Base-by-base conservation (phyloP, 441 rosid species). In the Adansonia rubrostipa region DNA sequence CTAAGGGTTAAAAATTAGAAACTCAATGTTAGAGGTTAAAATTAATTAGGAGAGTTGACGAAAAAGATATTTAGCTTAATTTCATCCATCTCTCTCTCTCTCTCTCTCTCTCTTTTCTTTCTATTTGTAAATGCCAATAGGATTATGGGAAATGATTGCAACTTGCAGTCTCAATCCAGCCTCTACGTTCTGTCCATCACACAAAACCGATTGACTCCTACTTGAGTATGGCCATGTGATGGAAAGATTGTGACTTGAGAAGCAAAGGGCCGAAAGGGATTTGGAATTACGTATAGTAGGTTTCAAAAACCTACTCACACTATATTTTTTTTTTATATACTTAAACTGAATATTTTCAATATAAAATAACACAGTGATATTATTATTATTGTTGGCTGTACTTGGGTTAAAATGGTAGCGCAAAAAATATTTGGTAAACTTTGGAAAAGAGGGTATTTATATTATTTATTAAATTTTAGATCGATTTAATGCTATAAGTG, bases 11-110 rank as follows among this genome's bases (percentile, higher is more conserved):
- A 9, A 15, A 33, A 13, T 33, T 36, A 51, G 56, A 51, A 51
- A 4, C 15, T 33, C 19, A 33, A 6, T 7, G 44, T n/a, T 42
- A n/a, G 45, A 63, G n/a, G 5, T 67, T 42, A 20, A 45, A 45
- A 6, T 50, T 33, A 36, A 24, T 24, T 1, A 13, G 3, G 3
- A 15, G 28, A 9, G 44, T 33, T 24, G 28, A 24, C 7, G 24
- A 51, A 51, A 71, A 51, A 51, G 61, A 71, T 71, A 5, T 14
- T 42, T 51, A 71, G 61, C 40, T 71, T 8, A 51, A 28, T 28
- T 44, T 1, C 47, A 33, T 15, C 24, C 28, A 24, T 51, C 13
- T 63, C 28, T 24, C 28, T 24, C 28, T 24, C 28, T 24, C 28
- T 24, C 28, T 28, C 33, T 28, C 33, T 28, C 33, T 28, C 33